Percentiles rank a stretch among this genome's conserved stretches.
phyloP scores from a whole-genome alignment of 2,329 filamentous ascomycete genomes.

The Aureobasidium sp. region DNA sequence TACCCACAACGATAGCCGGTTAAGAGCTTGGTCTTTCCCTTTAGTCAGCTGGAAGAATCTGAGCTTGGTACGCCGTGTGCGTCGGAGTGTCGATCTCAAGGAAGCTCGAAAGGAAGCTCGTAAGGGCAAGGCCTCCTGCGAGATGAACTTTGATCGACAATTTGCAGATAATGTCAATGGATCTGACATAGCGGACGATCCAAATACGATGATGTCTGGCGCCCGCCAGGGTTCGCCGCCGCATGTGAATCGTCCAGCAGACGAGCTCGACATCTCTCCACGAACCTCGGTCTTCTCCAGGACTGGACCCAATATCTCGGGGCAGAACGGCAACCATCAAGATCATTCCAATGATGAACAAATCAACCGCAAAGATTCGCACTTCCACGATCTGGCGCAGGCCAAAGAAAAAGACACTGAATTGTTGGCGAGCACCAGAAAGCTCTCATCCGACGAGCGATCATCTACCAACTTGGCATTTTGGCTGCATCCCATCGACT shows the following conservation, averaged over 20 bases:
- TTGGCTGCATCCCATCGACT: not conserved
- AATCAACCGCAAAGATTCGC: conserved; percentile 1
- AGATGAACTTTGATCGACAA: not conserved
- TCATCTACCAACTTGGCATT: not conserved
- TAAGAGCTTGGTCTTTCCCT: not conserved
- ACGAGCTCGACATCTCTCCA: not conserved
- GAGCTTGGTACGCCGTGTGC: not conserved
- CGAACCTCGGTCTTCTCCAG: not conserved
- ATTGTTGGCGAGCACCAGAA: not conserved
- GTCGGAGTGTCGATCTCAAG: not conserved
- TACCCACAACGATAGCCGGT: not conserved
- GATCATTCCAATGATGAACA: not conserved
- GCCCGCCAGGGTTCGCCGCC: not conserved
- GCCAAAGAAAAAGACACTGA: not conserved
- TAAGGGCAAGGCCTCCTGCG: not conserved
- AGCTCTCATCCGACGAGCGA: not conserved
- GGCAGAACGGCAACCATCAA: no score
- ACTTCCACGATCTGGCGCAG: not conserved
- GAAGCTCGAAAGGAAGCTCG: not conserved
- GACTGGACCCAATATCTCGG: no score
- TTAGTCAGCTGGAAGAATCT: not conserved
- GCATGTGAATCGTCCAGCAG: not conserved
- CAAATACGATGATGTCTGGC: not conserved
- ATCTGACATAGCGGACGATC: not conserved
- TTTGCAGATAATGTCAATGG: no score